Evolutionary conservation across 2,329 filamentous ascomycete genomes (phyloP).

Genomic region (Sclerotinia glacialis): DNA sequence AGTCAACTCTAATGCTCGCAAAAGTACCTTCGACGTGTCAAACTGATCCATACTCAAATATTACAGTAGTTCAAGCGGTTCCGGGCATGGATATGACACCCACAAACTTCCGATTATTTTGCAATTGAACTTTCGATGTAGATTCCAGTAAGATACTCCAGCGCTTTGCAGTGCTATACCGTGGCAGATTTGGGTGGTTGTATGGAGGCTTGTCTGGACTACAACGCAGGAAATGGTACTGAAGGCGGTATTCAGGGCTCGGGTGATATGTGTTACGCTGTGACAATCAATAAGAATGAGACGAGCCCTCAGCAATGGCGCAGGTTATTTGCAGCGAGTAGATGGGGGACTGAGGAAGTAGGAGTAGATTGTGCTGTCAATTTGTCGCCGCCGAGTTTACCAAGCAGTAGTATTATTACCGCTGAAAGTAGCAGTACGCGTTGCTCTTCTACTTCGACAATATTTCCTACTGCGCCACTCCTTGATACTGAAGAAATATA

Average conservation of each 20-base stretch:
- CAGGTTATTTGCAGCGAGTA: background rate
- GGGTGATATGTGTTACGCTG: background rate
- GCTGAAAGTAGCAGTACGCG: background rate
- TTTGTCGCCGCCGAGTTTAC: background rate
- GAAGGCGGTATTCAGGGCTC: no score
- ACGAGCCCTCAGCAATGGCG: background rate
- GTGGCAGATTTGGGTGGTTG: background rate
- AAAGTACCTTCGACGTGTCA: background rate
- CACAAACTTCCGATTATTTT: background rate
- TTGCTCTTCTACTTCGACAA: background rate
- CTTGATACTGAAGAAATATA: background rate
- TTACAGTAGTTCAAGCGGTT: background rate
- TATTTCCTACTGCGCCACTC: background rate
- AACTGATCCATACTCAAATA: background rate
- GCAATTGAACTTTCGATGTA: slow-evolving; percentile 3
- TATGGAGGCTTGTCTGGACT: background rate
- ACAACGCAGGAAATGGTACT: background rate
- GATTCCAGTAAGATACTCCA: background rate
- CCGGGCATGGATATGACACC: background rate
- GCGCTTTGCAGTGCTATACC: background rate
- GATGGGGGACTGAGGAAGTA: background rate
- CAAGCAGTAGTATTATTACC: no score
- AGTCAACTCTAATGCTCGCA: background rate
- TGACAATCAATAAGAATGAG: background rate
- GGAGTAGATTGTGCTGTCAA: background rate